phyloP scores from a whole-genome alignment of 2,329 filamentous ascomycete genomes.

The Penicillium sumatraense region DNA sequence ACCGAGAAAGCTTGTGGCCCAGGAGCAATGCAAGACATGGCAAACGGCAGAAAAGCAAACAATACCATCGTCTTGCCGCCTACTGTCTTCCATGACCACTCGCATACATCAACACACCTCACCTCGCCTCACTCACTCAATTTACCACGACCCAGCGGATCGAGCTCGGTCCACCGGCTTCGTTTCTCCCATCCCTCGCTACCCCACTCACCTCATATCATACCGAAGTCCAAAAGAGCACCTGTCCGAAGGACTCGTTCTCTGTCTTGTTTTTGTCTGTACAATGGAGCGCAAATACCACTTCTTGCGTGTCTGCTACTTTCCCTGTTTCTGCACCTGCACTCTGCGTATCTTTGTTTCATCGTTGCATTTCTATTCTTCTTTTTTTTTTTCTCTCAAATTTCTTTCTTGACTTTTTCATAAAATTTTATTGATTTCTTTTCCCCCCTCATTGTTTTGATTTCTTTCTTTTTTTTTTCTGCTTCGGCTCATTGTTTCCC shows the following conservation, averaged over 20 bases:
- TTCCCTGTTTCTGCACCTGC: constrained; percentile 11
- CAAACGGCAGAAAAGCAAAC: not conserved
- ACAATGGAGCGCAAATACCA: constrained; percentile 50
- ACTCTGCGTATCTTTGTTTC: constrained; percentile 11
- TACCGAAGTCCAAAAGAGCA: constrained; percentile 7
- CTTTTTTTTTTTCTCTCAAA: constrained; percentile 12
- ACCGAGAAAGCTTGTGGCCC: not conserved
- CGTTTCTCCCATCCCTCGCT: not conserved
- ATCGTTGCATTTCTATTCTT: constrained; percentile 21
- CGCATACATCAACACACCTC: not conserved
- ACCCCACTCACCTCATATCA: not conserved
- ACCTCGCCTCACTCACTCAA: not conserved
- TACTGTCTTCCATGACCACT: not conserved
- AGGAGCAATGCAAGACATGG: not conserved
- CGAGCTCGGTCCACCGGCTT: not conserved
- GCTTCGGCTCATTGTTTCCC: too few species aligned
- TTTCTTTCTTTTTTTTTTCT: constrained; percentile 16
- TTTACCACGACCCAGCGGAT: not conserved
- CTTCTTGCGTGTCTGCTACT: constrained; percentile 31
- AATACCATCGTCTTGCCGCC: not conserved
- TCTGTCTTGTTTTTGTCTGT: constrained; percentile 34
- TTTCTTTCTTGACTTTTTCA: constrained; percentile 11
- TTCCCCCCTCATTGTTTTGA: constrained; percentile 5
- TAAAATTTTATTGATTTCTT: constrained; percentile 17
- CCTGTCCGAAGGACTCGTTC: constrained; percentile 1